Percentiles rank a stretch among this genome's conserved stretches.
Conservation (phyloP, 2,329 filamentous ascomycete genomes). For the Sporothrix mexicana region DNA sequence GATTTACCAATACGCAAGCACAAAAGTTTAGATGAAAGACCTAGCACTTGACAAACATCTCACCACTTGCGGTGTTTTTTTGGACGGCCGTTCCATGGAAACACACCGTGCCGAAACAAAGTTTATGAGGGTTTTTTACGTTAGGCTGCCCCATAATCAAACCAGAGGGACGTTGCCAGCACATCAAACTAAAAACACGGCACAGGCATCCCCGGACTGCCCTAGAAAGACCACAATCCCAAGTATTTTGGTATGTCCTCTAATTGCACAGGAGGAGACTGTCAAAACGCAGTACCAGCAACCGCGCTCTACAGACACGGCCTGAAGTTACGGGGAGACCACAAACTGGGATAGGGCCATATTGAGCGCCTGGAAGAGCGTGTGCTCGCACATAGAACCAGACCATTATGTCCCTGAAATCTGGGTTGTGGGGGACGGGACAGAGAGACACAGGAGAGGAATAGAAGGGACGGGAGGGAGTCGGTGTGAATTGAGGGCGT, state of each 20-base stretch:
- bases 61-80: too few species aligned
- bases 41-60: not conserved
- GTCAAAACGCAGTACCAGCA: constrained; percentile 1
- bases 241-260: not conserved
- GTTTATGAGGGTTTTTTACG: not conserved
- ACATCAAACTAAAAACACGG: not conserved
- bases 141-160: not conserved
- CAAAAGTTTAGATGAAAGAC: constrained; percentile 9
- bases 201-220: not conserved
- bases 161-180: not conserved
- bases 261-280: not conserved
- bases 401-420: not conserved
- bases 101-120: not conserved
- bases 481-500: not conserved
- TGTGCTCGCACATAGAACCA: not conserved
- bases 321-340: too few species aligned
- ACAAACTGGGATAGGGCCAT: not conserved
- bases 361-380: not conserved
- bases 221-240: too few species aligned
- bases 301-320: not conserved
- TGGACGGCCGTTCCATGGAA: not conserved
- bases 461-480: constrained; percentile 10
- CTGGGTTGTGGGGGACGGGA: not conserved
- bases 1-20: not conserved
- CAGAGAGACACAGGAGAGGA: not conserved